Evolutionary conservation across 2,329 filamentous ascomycete genomes (phyloP), one percentile per base, ranked within the genome.

Genomic region (Falciphora oryzae): DNA sequence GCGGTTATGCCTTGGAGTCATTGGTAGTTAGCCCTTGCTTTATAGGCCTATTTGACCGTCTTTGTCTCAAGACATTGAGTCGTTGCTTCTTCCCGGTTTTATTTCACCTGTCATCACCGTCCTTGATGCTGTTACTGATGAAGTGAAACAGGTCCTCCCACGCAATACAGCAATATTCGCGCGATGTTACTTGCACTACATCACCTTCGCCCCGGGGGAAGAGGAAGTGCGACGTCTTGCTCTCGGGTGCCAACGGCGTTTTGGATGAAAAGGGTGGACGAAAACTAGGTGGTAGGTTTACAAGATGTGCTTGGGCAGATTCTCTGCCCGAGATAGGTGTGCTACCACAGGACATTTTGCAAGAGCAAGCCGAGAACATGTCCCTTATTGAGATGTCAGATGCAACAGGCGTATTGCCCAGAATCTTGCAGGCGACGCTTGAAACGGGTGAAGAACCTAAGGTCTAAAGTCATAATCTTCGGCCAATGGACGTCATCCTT

Each of bases 271-370:
- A 35, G 70, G 74, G 77, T 63, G 80, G 85, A 2, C 82, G 38
- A 3, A 28, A 50, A 18, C 25, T 28, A n/a, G n/a, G n/a, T n/a
- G 13, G 7, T 7, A 53, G 35, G 82, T 1, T 96, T 95, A 72
- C 87, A 89, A 11, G 85, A 89, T 70, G 82, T 97, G 1, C 82
- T 97, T 14, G 92, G 96, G 75, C 85, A 93, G 22, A 81, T 97
- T 5, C 84, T 97, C 7, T 88, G 93, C 16, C 85, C 96, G 69
- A 86, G 93, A 25, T 93, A 97, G 76, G 85, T 90, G 73, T 97
- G 93, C 76, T 93, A 94, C 68, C 93, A 96, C 73, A 96, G 92
- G 91, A 88, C 89, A 11, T 83, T 97, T 14, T 92, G 91, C 71
- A 89, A 88, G 82, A 89, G 38, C 87, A 91, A 16, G 82, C 96